phyloP scores from a whole-genome alignment of 768 basidiomycete species.

The Trichaptum fuscoviolaceum region DNA sequence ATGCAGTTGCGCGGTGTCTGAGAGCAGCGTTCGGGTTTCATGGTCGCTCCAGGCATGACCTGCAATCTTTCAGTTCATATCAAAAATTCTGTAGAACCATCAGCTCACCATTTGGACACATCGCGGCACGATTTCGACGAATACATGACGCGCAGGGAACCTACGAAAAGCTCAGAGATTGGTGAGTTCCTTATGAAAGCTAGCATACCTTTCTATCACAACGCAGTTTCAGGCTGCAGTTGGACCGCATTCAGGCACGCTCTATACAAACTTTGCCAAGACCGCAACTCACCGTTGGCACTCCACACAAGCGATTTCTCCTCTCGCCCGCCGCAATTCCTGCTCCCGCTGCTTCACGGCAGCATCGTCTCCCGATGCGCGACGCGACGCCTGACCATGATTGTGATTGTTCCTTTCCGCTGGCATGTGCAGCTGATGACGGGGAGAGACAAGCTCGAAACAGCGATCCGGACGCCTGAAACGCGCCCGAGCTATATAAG shows the following conservation, averaged over 20 bases:
- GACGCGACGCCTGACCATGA: neutral
- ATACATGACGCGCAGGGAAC: conserved; percentile 46
- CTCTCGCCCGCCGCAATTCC: neutral
- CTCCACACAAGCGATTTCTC: conserved; percentile 10
- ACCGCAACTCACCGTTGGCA: conserved; percentile 8
- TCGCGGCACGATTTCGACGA: conserved; percentile 56
- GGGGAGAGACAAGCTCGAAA: neutral
- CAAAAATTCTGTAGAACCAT: conserved; percentile 13
- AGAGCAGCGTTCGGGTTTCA: conserved; percentile 57
- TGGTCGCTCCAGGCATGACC: conserved; percentile 48
- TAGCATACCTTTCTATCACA: conserved; percentile 25
- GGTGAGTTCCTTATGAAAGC: neutral
- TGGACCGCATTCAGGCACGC: conserved; percentile 8
- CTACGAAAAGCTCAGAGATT: neutral
- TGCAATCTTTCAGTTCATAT: conserved; percentile 12
- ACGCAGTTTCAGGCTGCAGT: conserved; percentile 7
- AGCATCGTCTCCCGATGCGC: neutral
- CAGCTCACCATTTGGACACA: conserved; percentile 53
- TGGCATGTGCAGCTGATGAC: neutral
- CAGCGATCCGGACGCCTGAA: neutral
- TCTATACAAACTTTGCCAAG: neutral
- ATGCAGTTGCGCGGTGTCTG: conserved; percentile 62
- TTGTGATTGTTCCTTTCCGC: neutral
- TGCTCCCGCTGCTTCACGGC: neutral
- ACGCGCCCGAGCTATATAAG: neutral